A percentile compares a stretch with the other conserved stretches of the same genome.
Conservation (phyloP, 768 basidiomycete genomes). For the Leucosporidium scottii region DNA sequence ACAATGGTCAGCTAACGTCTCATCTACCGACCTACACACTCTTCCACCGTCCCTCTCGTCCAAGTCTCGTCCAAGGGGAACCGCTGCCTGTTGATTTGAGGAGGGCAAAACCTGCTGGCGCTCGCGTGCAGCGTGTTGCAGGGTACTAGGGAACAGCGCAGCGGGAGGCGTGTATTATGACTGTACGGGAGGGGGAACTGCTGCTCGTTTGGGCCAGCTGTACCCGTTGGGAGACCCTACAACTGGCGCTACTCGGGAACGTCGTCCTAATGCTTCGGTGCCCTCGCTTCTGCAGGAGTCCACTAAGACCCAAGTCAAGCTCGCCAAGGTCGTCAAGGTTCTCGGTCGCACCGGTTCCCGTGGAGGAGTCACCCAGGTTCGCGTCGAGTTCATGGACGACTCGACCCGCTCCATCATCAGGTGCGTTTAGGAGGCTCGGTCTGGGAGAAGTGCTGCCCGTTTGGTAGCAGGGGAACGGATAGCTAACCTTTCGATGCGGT, state of each 20-base stretch:
- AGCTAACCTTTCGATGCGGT: not conserved
- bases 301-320: constrained; percentile 81
- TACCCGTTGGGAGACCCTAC: not conserved
- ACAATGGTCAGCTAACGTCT: too few relatives aligned
- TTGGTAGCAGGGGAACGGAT: not conserved
- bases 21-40: too few relatives aligned
- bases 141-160: too few relatives aligned
- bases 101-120: too few relatives aligned
- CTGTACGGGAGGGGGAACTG: not conserved
- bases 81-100: too few relatives aligned
- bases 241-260: not conserved
- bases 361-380: constrained; percentile 98
- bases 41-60: too few relatives aligned
- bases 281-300: constrained; percentile 16
- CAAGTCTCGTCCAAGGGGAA: too few relatives aligned
- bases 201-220: not conserved
- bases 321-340: constrained; percentile 77
- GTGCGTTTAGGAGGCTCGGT: constrained; percentile 1
- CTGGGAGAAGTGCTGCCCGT: not conserved
- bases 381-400: constrained; percentile 99
- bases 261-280: not conserved
- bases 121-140: too few relatives aligned
- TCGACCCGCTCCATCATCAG: constrained; percentile 91
- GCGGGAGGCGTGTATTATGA: too few relatives aligned
- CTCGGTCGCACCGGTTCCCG: constrained; percentile 97